A percentile compares a stretch with the other conserved stretches of the same genome.
phyloP scores from a whole-genome alignment of 2,329 filamentous ascomycete genomes.

The Akanthomyces muscarius region DNA sequence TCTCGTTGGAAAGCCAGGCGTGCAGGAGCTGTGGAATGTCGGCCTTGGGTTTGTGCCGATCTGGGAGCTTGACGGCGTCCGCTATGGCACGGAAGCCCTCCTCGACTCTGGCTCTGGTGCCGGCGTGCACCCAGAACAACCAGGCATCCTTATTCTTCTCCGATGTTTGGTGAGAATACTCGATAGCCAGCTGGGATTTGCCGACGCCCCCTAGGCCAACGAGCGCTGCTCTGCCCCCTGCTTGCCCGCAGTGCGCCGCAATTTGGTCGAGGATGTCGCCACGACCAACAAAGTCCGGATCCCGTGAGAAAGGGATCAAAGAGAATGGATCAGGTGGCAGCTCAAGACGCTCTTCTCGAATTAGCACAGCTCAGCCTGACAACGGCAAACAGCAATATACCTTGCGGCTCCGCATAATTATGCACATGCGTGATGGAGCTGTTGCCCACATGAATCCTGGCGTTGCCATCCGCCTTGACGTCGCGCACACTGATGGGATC shows the following conservation, averaged over 20 bases:
- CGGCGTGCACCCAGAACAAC: slow-evolving; percentile 34
- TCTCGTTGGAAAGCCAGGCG: slow-evolving; percentile 29
- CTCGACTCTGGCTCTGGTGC: slow-evolving; percentile 28
- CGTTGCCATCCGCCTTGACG: slow-evolving; percentile 2
- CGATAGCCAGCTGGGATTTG: slow-evolving; percentile 12
- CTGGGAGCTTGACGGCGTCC: slow-evolving; percentile 25
- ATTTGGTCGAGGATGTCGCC: slow-evolving; percentile 26
- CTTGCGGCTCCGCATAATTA: neutral
- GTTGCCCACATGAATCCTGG: neutral
- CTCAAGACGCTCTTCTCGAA: neutral
- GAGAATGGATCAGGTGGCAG: neutral
- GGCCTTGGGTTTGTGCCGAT: slow-evolving; percentile 23
- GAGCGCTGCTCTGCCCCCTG: slow-evolving; percentile 26
- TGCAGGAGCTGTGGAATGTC: slow-evolving; percentile 26
- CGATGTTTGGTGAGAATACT: neutral
- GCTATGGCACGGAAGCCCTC: slow-evolving; percentile 33
- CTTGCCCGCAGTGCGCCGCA: slow-evolving; percentile 20
- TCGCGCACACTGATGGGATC: slow-evolving; percentile 1
- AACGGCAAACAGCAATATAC: neutral
- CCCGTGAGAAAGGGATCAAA: slow-evolving; percentile 27
- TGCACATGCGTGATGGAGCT: slow-evolving; percentile 2
- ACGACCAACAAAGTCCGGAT: slow-evolving; percentile 30
- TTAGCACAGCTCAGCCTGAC: neutral
- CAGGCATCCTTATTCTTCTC: slow-evolving; percentile 17
- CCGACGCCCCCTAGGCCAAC: slow-evolving; percentile 34